A percentile compares a stretch with the other conserved stretches of the same genome.
Conservation (phyloP, 164 flowering plant species). For the Piper betle region DNA sequence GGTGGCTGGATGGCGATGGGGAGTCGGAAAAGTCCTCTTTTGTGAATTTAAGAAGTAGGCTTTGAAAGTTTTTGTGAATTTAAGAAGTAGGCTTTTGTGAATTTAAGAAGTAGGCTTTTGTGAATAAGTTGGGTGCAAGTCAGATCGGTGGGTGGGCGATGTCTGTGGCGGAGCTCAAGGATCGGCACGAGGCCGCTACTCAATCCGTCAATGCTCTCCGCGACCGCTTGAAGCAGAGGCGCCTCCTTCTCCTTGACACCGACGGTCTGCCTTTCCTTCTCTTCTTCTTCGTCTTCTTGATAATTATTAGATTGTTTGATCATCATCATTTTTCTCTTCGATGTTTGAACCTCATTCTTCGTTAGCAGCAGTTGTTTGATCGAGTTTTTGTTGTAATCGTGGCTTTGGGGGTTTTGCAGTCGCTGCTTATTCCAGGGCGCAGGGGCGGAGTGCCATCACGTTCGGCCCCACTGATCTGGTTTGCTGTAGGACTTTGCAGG, state of each 20-base stretch:
- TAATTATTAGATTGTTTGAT: not conserved
- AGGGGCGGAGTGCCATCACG: constrained; percentile 45
- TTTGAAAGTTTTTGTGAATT: no score
- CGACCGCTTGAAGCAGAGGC: constrained; percentile 62
- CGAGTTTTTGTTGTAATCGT: constrained; percentile 1
- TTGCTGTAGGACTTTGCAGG: constrained; percentile 82
- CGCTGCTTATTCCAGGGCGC: constrained; percentile 55
- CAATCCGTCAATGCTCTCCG: constrained; percentile 48
- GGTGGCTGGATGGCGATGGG: no score
- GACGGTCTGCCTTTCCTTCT: constrained; percentile 36
- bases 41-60: no score
- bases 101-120: no score
- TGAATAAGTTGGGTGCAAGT: no score
- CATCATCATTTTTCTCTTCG: constrained; percentile 1
- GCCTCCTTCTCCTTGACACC: constrained; percentile 68
- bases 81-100: no score
- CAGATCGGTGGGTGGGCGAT: no score
- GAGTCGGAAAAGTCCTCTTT: no score
- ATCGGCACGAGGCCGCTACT: constrained; percentile 60
- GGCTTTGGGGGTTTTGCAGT: constrained; percentile 33
- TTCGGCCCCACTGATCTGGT: constrained; percentile 93
- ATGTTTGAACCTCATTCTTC: no score
- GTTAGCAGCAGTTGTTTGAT: no score
- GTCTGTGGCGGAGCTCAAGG: constrained; percentile 80
- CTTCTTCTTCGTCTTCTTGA: not conserved